Conservation (phyloP, 352 stramenopile species). For the Thalassiosira hispida region DNA sequence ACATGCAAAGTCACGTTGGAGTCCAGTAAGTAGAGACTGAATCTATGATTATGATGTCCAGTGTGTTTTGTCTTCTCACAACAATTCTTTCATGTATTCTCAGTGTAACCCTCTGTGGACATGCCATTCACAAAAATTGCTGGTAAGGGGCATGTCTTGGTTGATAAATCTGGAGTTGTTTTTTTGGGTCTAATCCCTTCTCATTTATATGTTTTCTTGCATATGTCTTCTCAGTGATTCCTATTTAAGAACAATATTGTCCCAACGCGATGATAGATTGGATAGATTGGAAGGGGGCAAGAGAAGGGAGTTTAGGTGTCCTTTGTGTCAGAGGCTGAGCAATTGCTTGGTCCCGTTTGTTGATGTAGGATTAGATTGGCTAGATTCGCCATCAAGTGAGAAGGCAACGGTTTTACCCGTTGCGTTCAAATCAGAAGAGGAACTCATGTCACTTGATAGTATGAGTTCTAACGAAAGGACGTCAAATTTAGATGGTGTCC, state of each 20-base stretch:
- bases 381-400: slow-evolving; percentile 43
- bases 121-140: slow-evolving; percentile 95
- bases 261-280: slow-evolving; percentile 87
- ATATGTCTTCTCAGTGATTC: slow-evolving; percentile 77
- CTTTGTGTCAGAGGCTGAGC: slow-evolving; percentile 94
- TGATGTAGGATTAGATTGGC: slow-evolving; percentile 82
- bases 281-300: slow-evolving; percentile 72
- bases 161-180: not conserved
- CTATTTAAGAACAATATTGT: slow-evolving; percentile 90
- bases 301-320: slow-evolving; percentile 95
- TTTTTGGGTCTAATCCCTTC: too few species aligned
- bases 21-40: too few species aligned
- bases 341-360: slow-evolving; percentile 91
- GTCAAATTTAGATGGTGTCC: not conserved
- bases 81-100: too few species aligned
- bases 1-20: slow-evolving; percentile 67
- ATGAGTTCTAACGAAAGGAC: not conserved
- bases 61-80: too few species aligned
- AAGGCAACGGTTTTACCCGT: not conserved
- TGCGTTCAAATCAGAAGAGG: slow-evolving; percentile 22
- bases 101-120: slow-evolving; percentile 90
- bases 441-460: slow-evolving; percentile 8
- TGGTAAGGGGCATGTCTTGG: slow-evolving; percentile 63
- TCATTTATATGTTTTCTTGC: too few species aligned
- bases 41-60: too few species aligned